phyloP scores from a whole-genome alignment of 1,284 basidiomycete species.

The Cryptococcus deneoformans region DNA sequence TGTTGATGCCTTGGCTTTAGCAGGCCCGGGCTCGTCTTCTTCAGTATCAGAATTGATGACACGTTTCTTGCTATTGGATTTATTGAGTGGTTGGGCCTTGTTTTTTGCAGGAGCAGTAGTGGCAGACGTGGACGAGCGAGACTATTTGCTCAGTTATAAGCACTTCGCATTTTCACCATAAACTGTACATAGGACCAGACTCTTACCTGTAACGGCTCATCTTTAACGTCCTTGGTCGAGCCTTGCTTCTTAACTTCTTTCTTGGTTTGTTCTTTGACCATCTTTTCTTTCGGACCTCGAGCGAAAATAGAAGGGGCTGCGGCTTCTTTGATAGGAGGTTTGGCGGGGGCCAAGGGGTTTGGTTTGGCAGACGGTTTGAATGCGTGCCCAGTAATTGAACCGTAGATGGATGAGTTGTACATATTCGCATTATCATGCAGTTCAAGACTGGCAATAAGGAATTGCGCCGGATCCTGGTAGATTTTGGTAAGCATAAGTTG shows the following conservation, averaged over 20 bases:
- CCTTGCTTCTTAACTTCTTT: background rate
- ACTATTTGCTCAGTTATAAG: background rate
- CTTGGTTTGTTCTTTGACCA: background rate
- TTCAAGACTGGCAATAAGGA: slow-evolving; percentile 23
- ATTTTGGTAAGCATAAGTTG: background rate
- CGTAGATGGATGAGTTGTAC: slow-evolving; percentile 27
- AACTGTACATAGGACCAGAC: too few species aligned
- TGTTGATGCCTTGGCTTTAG: slow-evolving; percentile 1
- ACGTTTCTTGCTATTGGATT: slow-evolving; percentile 23
- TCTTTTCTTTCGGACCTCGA: background rate
- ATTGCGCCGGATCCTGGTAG: slow-evolving; percentile 37
- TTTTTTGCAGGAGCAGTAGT: background rate
- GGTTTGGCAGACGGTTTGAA: slow-evolving; percentile 17
- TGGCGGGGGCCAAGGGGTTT: slow-evolving; percentile 21
- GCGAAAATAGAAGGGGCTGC: too few species aligned
- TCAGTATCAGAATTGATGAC: slow-evolving; percentile 36
- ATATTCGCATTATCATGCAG: slow-evolving; percentile 25
- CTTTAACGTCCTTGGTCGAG: too few species aligned
- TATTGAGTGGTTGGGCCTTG: background rate
- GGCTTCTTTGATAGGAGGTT: background rate
- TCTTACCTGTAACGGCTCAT: too few species aligned
- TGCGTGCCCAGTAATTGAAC: slow-evolving; percentile 33
- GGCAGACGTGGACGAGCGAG: background rate
- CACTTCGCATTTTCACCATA: background rate
- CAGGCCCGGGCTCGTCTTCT: slow-evolving; percentile 20